These are phyloP conservation scores for Sporormia fimetaria DNA, from an alignment of 495 filamentous ascomycete species.

Conservation along the genomic window DNA sequence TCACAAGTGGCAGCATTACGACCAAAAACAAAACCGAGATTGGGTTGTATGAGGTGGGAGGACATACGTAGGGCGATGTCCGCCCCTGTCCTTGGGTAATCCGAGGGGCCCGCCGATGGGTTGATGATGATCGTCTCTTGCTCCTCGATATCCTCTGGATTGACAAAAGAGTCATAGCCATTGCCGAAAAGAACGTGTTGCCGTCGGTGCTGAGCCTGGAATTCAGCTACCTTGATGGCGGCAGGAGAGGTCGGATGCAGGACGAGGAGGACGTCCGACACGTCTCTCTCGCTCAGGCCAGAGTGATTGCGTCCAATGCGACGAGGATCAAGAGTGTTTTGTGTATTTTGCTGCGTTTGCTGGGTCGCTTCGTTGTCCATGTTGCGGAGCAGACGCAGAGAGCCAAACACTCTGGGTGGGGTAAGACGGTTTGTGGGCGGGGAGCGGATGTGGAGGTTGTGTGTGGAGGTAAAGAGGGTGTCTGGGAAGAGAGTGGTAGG, in stretches of 20 bases:
- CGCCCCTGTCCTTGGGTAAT: slow-evolving; percentile 21
- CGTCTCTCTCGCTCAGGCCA: slow-evolving; percentile 65
- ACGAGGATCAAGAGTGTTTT: slow-evolving; percentile 68
- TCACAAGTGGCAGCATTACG: slow-evolving; percentile 63
- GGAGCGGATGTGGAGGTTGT: background rate
- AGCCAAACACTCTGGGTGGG: no score
- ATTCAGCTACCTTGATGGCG: slow-evolving; percentile 55
- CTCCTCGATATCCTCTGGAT: slow-evolving; percentile 39
- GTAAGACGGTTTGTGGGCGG: background rate
- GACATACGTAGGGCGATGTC: slow-evolving; percentile 77
- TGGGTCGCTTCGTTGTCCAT: slow-evolving; percentile 31
- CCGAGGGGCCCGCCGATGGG: background rate
- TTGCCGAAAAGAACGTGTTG: slow-evolving; percentile 45
- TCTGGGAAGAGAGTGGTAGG: background rate
- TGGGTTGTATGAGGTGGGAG: slow-evolving; percentile 50
- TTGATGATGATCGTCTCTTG: slow-evolving; percentile 41
- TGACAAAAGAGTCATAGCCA: slow-evolving; percentile 11
- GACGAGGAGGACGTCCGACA: slow-evolving; percentile 80
- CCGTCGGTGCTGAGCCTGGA: slow-evolving; percentile 39
- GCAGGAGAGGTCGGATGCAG: slow-evolving; percentile 65
- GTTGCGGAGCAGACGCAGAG: no score
- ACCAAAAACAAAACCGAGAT: slow-evolving; percentile 72
- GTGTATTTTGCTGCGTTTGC: slow-evolving; percentile 59
- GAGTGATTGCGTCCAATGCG: slow-evolving; percentile 65
- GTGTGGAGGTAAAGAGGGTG: background rate